Evolutionary conservation across 441 rosid species (phyloP).

Genomic region (Gossypium schwendimanii): DNA sequence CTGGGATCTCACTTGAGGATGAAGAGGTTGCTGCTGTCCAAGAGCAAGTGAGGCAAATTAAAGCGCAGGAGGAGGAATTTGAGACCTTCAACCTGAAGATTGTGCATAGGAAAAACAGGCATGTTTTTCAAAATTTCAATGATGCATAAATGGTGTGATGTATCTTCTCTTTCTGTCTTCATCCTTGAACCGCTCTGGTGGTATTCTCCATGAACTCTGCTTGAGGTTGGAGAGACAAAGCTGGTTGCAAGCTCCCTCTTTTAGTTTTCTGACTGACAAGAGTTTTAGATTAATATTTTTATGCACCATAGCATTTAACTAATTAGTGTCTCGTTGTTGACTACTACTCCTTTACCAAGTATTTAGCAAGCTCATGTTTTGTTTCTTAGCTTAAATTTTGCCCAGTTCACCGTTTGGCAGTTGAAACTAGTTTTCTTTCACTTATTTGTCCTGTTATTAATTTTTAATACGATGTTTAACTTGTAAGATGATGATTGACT

Average conservation of each 20-base stretch:
- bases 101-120: slow-evolving; percentile 97
- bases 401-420: background rate
- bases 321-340: background rate
- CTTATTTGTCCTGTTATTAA: background rate
- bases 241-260: slow-evolving; percentile 3
- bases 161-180: background rate
- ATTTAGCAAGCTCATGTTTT: background rate
- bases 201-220: background rate
- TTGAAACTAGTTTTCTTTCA: background rate
- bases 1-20: slow-evolving; percentile 62
- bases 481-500: background rate
- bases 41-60: slow-evolving; percentile 95
- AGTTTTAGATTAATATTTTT: background rate
- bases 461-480: background rate
- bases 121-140: slow-evolving; percentile 18
- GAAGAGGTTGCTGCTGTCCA: slow-evolving; percentile 94
- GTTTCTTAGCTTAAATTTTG: background rate
- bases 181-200: background rate
- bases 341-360: background rate
- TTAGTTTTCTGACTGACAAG: background rate
- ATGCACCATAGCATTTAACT: background rate
- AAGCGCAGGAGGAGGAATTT: slow-evolving; percentile 92
- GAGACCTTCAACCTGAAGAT: slow-evolving; percentile 94
- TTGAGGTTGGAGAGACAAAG: slow-evolving; percentile 7
- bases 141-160: background rate